These are phyloP conservation scores for Aspergillus fructus DNA, from an alignment of 2,329 filamentous ascomycete species.

Conservation along the genomic window DNA sequence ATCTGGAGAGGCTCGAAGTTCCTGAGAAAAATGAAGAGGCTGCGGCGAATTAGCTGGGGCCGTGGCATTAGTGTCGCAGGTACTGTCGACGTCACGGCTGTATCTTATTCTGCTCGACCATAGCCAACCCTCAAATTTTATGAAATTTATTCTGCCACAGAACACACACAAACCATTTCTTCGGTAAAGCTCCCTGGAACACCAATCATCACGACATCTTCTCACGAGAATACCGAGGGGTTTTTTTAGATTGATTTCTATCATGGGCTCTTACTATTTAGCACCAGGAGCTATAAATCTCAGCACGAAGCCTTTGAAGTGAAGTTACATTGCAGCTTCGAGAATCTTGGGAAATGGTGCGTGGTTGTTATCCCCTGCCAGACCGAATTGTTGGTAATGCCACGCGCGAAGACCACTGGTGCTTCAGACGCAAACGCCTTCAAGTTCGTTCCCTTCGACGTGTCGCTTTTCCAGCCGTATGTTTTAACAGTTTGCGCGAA, in stretches of 20 bases:
- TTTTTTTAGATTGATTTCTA: neutral
- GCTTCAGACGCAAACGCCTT: constrained; percentile 16
- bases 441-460: constrained; percentile 10
- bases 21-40: constrained; percentile 23
- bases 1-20: constrained; percentile 20
- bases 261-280: neutral
- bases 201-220: neutral
- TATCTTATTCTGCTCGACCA: neutral
- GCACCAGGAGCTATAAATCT: neutral
- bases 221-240: neutral
- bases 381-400: constrained; percentile 2
- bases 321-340: neutral
- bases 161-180: constrained; percentile 6
- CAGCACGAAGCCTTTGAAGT: neutral
- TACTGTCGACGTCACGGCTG: constrained; percentile 14
- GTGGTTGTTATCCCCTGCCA: constrained; percentile 1
- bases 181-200: neutral
- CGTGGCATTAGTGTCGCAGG: constrained; percentile 28
- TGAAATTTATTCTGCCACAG: constrained; percentile 7
- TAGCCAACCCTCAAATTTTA: neutral
- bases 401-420: constrained; percentile 9
- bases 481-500: neutral
- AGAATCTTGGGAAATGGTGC: constrained; percentile 6
- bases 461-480: constrained; percentile 12
- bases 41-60: constrained; percentile 27